phyloP scores from a whole-genome alignment of 768 basidiomycete genomes.

The Suillus fuscotomentosus region DNA sequence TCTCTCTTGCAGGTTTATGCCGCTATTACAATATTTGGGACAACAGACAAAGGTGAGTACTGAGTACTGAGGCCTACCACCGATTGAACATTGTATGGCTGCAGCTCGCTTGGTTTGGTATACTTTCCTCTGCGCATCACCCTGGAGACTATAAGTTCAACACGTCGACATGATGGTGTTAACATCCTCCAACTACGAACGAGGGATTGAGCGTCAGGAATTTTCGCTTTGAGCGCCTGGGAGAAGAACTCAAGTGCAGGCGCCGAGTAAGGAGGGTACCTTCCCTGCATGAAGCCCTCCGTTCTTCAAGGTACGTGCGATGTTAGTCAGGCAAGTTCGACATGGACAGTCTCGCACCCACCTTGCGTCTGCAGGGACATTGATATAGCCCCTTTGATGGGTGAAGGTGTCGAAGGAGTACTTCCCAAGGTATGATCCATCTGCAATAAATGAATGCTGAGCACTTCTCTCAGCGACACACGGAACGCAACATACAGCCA shows the following conservation, averaged over 20 bases:
- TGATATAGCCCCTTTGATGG: slow-evolving; percentile 41
- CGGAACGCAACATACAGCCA: slow-evolving; percentile 42
- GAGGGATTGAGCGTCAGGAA: neutral
- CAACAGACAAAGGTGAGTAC: too few relatives aligned
- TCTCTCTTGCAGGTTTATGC: too few relatives aligned
- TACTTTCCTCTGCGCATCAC: neutral
- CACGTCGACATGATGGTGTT: neutral
- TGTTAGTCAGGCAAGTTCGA: neutral
- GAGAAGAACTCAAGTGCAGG: neutral
- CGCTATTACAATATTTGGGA: too few relatives aligned
- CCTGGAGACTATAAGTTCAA: neutral
- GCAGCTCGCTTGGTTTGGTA: too few relatives aligned
- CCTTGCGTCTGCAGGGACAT: slow-evolving; percentile 51
- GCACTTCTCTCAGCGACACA: neutral
- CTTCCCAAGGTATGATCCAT: slow-evolving; percentile 48
- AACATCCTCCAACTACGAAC: neutral
- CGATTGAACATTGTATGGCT: too few relatives aligned
- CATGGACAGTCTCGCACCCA: neutral
- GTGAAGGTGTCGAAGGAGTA: slow-evolving; percentile 51
- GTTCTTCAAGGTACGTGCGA: slow-evolving; percentile 33
- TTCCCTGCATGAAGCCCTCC: slow-evolving; percentile 46
- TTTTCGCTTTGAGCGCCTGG: neutral
- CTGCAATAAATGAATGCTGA: slow-evolving; percentile 14
- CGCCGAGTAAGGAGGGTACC: slow-evolving; percentile 57
- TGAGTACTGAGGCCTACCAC: too few relatives aligned